Percentiles rank a stretch among this genome's conserved stretches.
Evolutionary conservation across 108 stramenopile genomes (phyloP).

Genomic region (Stephanodiscus triporus): DNA sequence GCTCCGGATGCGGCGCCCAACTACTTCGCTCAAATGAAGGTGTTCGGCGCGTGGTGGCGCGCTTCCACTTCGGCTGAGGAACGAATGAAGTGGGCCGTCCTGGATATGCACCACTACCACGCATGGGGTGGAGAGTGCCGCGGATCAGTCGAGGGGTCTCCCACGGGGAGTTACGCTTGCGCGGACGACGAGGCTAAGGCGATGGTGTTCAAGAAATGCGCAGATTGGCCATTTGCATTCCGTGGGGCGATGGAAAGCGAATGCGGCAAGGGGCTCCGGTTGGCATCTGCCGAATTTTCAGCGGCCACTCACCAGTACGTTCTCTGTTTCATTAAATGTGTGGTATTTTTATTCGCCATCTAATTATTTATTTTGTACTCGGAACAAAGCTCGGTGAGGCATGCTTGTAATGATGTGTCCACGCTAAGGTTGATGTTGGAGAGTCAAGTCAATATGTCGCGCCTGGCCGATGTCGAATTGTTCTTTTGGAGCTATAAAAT

Average conservation of each 20-base stretch:
- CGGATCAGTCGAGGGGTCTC: conserved; percentile 67
- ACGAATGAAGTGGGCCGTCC: conserved; percentile 63
- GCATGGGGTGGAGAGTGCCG: conserved; percentile 68
- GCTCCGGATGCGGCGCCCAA: conserved; percentile 32
- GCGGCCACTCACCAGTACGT: conserved; percentile 67
- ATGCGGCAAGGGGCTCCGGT: conserved; percentile 51
- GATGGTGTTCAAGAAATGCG: conserved; percentile 49
- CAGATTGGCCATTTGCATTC: conserved; percentile 57
- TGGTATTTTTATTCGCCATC: background rate
- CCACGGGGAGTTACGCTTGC: conserved; percentile 59
- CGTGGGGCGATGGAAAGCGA: conserved; percentile 55
- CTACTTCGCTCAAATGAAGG: conserved; percentile 35
- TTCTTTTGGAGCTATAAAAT: conserved; percentile 80
- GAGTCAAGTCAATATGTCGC: conserved; percentile 55
- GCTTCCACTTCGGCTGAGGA: conserved; percentile 59
- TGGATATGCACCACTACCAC: conserved; percentile 84
- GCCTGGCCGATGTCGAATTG: conserved; percentile 63
- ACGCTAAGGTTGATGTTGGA: conserved; percentile 57
- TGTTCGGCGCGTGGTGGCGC: conserved; percentile 70
- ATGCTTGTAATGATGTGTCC: conserved; percentile 67
- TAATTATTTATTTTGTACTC: background rate
- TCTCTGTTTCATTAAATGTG: background rate
- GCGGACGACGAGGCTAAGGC: conserved; percentile 38
- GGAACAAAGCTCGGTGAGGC: conserved; percentile 44
- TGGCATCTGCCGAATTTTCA: conserved; percentile 77